Base-by-base conservation (phyloP, 1,284 basidiomycete species). In the Afroboletus lepidellus region DNA sequence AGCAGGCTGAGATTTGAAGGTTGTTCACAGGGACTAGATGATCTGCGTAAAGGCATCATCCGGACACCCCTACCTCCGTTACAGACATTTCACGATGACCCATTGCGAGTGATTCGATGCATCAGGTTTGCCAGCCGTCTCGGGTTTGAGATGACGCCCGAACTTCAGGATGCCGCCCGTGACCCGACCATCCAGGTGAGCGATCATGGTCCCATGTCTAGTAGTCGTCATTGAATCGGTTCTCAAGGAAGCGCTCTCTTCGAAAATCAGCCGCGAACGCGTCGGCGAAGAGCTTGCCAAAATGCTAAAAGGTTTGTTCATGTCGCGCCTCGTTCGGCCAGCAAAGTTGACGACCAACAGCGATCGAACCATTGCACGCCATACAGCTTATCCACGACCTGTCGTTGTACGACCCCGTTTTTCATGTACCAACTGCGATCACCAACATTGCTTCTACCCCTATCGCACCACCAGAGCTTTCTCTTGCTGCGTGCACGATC, bases 71-170 rank as follows among this genome's bases (percentile, higher is more conserved):
- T 99, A 16, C 77, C 91, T 3, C 92, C 97, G 1, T 72, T 77
- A 54, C 83, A 93, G 65, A 99, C 97, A 0, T 99, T 99, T 66
- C 73, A 84, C 32, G 97, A 99, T 61, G 97, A 99, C 67, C 97
- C 97, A 3, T 73, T 99, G 8, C 85, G 97, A 3, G 85, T 99
- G 12, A 74, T 99, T 30, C 84, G 97, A 32, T 95, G 93, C 59
- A 75, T 99, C 16, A 79, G 97, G 50, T 99, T 99, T 68, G 87
- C 95, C 0, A 92, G 90, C 62, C 79, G 97, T 27, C 94, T 94
- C 66, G 87, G 87, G 11, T 97, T 96, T 63, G 72, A 77, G 15
- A 77, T 99, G 51, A 87, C 90, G n/a, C 71, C 77, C 0, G 87
- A 90, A 48, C 77, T 97, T 24, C 72, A 76, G 47, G 75, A 80